phyloP scores from a whole-genome alignment of 225 moss, liverwort and hornwort genomes.

The Pseudoscleropodium purum region DNA sequence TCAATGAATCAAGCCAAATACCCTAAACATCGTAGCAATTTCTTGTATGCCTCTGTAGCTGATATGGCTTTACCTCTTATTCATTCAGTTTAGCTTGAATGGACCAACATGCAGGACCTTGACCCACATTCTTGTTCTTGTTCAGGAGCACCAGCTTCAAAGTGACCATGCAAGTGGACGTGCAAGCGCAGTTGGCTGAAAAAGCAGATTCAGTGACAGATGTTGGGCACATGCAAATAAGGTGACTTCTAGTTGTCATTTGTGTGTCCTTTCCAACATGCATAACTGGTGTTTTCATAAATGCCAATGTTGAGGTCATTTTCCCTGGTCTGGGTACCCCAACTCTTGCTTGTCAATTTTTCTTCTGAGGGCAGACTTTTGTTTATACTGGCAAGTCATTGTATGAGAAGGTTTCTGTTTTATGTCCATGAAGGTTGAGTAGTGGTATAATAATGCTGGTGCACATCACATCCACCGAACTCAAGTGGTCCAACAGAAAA shows the following conservation, averaged over 20 bases:
- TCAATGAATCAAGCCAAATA: neutral
- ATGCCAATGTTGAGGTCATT: neutral
- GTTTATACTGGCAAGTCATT: neutral
- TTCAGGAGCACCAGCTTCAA: neutral
- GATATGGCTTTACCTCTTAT: neutral
- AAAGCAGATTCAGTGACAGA: neutral
- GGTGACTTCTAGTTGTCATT: neutral
- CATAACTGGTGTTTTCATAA: conserved; percentile 1
- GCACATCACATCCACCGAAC: neutral
- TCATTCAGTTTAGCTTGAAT: neutral
- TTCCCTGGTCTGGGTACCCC: neutral
- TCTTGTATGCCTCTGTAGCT: neutral
- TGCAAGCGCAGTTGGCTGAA: neutral
- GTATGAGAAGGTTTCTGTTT: neutral
- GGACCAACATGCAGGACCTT: neutral
- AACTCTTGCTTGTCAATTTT: neutral
- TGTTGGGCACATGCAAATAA: neutral
- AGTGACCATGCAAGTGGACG: neutral
- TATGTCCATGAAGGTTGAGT: neutral
- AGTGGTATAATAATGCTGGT: neutral
- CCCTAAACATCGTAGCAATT: neutral
- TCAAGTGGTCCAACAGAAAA: neutral
- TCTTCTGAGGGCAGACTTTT: neutral
- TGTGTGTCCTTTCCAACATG: neutral
- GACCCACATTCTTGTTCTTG: neutral